Evolutionary conservation across 148 eudicot genomes (phyloP), one percentile per base, ranked within the genome.

Genomic region (Selenicereus undatus): DNA sequence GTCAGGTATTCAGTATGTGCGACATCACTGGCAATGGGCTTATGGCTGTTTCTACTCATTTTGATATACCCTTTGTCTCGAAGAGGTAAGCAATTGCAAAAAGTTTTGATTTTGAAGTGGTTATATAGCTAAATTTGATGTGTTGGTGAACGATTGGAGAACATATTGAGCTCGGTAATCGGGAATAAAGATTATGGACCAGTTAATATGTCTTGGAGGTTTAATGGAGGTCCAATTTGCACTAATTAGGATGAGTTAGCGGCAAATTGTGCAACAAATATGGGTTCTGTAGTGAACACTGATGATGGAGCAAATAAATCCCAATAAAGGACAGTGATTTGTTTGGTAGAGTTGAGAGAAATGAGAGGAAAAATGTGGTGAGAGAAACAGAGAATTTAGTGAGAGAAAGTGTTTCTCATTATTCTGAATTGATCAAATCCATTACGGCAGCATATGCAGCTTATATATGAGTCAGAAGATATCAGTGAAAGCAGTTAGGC

Each of bases 1-100:
- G 98, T 27, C 97, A 90, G 77, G 98, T 95, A 24, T 95, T 93
- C 70, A 95, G 97, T 82, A 93, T 95, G 98, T 95, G 98, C 78
- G 97, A 95, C 83, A 86, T 89, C 39, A 91, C 94, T 32, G 98
- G 98, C 18, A 95, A 97, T 12, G 98, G 98, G 54, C 90, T 95
- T 30, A 91, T 95, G 97, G 93, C 97, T 36, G 98, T 93, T 68
- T 89, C 98, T 11, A 88, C 94, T 56, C 95, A 91, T 22, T 91
- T 93, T 75, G 90, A 95, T 76, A 84, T 95, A 0, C 98, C 98
- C 76, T 93, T 94, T 58, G 78, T 93, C 73, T 90, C 98, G 21
- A 78, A 91, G 78, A 92, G 97, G 98, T 90, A 26, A 1, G 30
- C n/a, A 64, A 29, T 32, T 26, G 52, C 35, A 32, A 27, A 50